Conservation (phyloP, 805 yeast species). For the Yarrowia hollandica region DNA sequence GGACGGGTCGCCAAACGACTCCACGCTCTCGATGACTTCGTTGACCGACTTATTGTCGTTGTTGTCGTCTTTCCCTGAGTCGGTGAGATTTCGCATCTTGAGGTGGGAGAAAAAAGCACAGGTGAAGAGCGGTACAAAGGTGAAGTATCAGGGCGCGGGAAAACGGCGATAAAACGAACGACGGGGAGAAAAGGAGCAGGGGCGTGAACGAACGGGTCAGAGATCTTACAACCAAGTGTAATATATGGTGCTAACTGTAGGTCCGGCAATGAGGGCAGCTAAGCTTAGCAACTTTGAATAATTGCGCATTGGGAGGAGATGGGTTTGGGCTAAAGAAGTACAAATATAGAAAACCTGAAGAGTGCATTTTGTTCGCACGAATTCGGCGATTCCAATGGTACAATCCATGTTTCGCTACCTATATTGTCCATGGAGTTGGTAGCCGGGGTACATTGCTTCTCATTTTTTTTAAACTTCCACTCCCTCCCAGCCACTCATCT, state of each 20-base stretch:
- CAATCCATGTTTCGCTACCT: too few species aligned
- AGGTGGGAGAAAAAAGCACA: neutral
- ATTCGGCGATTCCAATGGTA: neutral
- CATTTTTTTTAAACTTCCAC: constrained; percentile 12
- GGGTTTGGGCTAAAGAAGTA: neutral
- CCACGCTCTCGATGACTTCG: constrained; percentile 1
- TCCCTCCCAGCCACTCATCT: constrained; percentile 14
- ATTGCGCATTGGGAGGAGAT: neutral
- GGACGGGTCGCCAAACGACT: neutral
- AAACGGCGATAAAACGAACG: neutral
- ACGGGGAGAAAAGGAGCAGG: neutral
- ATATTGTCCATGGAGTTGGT: too few species aligned
- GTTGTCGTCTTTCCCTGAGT: neutral
- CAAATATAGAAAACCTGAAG: neutral
- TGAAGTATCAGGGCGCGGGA: too few species aligned
- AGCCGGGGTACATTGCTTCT: too few species aligned
- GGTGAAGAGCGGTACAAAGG: too few species aligned
- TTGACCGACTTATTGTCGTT: constrained; percentile 13
- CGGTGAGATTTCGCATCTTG: constrained; percentile 3
- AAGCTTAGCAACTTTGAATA: constrained; percentile 21
- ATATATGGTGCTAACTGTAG: neutral
- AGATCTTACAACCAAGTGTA: neutral
- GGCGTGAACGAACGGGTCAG: too few species aligned
- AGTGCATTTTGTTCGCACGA: too few species aligned
- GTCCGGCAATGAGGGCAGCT: constrained; percentile 11